A percentile compares a stretch with the other conserved stretches of the same genome.
Conservation (phyloP, 2,329 filamentous ascomycete species). For the Leptosphaerulina australis region DNA sequence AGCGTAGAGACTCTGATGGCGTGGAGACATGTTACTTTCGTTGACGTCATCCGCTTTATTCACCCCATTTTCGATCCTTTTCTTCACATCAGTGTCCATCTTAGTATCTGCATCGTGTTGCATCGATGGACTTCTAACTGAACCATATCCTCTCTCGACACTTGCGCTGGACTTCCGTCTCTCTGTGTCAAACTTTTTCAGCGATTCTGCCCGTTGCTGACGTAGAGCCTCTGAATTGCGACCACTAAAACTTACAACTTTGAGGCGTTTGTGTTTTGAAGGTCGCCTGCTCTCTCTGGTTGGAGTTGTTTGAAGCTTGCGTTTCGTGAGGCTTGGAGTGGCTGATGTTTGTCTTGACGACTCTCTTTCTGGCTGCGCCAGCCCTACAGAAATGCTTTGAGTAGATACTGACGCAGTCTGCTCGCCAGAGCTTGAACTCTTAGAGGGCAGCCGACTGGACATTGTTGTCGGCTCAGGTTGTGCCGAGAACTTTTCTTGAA, state of each 20-base stretch:
- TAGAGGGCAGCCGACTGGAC: conserved; percentile 19
- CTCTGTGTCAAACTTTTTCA: conserved; percentile 20
- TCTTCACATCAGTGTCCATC: background rate
- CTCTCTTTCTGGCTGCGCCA: background rate
- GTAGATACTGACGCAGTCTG: background rate
- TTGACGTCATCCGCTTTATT: background rate
- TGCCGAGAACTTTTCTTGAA: background rate
- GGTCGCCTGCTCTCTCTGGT: conserved; percentile 21
- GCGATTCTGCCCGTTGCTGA: conserved; percentile 21
- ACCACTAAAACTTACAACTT: conserved; percentile 26
- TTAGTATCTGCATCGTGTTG: conserved; percentile 14
- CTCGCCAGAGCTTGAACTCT: conserved; percentile 17
- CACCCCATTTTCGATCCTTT: background rate
- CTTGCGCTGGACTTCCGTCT: conserved; percentile 22
- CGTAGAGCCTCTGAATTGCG: conserved; percentile 14
- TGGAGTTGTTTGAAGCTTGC: conserved; percentile 31
- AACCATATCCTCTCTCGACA: conserved; percentile 12
- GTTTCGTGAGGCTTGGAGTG: conserved; percentile 24
- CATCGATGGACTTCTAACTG: background rate
- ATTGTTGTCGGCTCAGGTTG: conserved; percentile 18
- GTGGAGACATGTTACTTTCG: conserved; percentile 23
- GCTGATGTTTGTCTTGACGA: background rate
- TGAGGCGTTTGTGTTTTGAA: conserved; percentile 32
- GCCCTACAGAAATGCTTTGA: background rate
- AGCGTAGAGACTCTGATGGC: conserved; percentile 29